Base-by-base conservation (phyloP, 352 stramenopile species). In the Albugo laibachii region DNA sequence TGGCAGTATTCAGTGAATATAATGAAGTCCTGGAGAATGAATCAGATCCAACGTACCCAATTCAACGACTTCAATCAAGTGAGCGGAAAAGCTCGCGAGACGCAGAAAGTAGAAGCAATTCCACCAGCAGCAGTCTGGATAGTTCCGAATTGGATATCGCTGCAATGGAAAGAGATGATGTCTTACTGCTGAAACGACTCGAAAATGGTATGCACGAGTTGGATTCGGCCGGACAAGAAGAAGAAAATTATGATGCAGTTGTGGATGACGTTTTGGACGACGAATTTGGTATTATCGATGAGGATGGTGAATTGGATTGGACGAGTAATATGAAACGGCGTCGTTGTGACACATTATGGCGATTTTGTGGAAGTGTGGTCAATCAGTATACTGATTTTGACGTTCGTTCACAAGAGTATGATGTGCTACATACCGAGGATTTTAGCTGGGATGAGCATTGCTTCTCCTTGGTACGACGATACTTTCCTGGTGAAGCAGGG, bases 381-480 rank as follows among this genome's bases (percentile, higher is more conserved):
- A 68, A 85, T 38, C 71, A 75, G 15, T 87, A 92, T 45, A 60
- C 66, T 1, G 79, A 92, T 59, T 92, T 92, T 59, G 76, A 92
- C 56, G 74, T 91, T n/a, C 64, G 65, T 18, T 86, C 76, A 1
- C 50, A 65, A 38, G 68, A 81, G 35, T 88, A 92, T 48, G 68
- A 72, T 36, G 73, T 92, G 50, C 58, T 92, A 21, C 75, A 92
- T 50, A 89, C 79, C 14, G 76, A 92, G 45, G 79, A 92, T 50
- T 92, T 92, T 53, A 83, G 71, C 54, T 92, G 79, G 79, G 79
- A 85, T 46, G 76, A 92, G 54, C 79, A 92, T 50, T 84, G 76
- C 48, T 89, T 89, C 56, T 84, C 79, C 20, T 69, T 89, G 27
- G 70, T 92, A 27, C 76, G 73, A 43, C 66, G 76, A 5, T 92